Evolutionary conservation across 768 basidiomycete species (phyloP), one percentile per base, ranked within the genome.

Genomic region (Leccinum pellstonianum): DNA sequence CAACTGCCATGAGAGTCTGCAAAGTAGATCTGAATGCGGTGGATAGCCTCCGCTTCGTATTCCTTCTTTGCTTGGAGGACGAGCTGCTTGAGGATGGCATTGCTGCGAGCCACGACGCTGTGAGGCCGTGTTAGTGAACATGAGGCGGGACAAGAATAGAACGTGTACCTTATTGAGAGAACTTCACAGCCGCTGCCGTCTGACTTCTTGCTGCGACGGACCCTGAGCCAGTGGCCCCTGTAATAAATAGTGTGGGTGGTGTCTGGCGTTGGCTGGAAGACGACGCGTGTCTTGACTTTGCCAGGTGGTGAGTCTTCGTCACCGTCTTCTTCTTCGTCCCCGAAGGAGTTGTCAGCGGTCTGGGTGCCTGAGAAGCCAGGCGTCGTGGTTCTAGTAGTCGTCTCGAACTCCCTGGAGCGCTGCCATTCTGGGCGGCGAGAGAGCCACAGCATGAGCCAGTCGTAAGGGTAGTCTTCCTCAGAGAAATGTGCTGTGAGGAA

Each of bases 401-500:
- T 92, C 76, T 93, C 91, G 61, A 93, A 92, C 74, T 93, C 91
- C 58, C 91, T 84, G 8, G 91, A 91, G 41, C 90, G 87, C 68
- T 93, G 91, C 91, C 91, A 93, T 73, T 93, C 91, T 46, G 91
- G 81, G 78, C 89, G 82, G 54, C 90, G 86, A 47, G 90, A 90
- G 52, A 93, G 84, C 91, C 91, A 93, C 33, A 92, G 81, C 89
- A 93, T 93, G 55, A 93, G 81, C 91, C 91, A 93, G 75, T 93
- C 91, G 66, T 92, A 93, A 4, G 91, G 91, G 63, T 90, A 90
- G 70, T 93, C 91, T 73, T 93, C 91, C 76, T 93, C 91, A 64
- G 86, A 88, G 78, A 93, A 93, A 74, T 93, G 89, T 9, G 91
- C 91, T 15, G 91, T 93, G 54, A 93, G 84, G 84, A 93, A 93